Conservation (phyloP, 2,329 filamentous ascomycete genomes). For the Aspergillus calidoustus region DNA sequence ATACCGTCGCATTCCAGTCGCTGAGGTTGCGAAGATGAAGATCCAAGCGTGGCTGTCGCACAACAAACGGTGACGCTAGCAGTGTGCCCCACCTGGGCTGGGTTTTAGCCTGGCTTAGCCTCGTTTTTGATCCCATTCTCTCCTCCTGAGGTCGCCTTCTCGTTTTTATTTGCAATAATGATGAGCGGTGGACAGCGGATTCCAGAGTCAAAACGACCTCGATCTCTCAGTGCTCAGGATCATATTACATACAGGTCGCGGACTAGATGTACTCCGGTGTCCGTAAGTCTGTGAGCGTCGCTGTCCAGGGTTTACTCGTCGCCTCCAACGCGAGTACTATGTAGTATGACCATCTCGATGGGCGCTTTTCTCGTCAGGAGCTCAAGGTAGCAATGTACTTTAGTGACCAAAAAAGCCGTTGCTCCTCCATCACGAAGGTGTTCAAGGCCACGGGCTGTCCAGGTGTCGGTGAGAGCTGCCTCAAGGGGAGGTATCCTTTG, state of each 20-base stretch:
- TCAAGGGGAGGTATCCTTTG: neutral
- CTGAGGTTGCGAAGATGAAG: conserved; percentile 17
- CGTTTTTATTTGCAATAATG: neutral
- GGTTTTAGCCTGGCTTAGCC: conserved; percentile 15
- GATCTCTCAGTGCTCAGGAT: too few relatives aligned
- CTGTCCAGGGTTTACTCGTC: neutral
- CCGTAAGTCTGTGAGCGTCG: neutral
- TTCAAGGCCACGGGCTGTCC: neutral
- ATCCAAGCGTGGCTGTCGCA: conserved; percentile 15
- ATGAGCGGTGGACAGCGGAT: conserved; percentile 4
- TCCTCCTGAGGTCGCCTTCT: conserved; percentile 7
- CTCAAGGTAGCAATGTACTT: too few relatives aligned
- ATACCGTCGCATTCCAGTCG: conserved; percentile 15
- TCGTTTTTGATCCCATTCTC: conserved; percentile 19
- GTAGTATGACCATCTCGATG: neutral
- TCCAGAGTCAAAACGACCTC: neutral
- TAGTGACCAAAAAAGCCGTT: neutral
- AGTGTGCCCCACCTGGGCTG: conserved; percentile 23
- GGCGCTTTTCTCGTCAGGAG: too few relatives aligned
- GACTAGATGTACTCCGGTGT: neutral
- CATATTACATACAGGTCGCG: neutral
- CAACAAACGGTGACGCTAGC: conserved; percentile 29
- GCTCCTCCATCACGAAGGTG: neutral
- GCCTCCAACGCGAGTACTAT: too few relatives aligned
- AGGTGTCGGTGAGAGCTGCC: conserved; percentile 10